These are phyloP conservation scores for Anastatica hierochuntica DNA, from an alignment of 345 rosid genomes.

Conservation along the genomic window DNA sequence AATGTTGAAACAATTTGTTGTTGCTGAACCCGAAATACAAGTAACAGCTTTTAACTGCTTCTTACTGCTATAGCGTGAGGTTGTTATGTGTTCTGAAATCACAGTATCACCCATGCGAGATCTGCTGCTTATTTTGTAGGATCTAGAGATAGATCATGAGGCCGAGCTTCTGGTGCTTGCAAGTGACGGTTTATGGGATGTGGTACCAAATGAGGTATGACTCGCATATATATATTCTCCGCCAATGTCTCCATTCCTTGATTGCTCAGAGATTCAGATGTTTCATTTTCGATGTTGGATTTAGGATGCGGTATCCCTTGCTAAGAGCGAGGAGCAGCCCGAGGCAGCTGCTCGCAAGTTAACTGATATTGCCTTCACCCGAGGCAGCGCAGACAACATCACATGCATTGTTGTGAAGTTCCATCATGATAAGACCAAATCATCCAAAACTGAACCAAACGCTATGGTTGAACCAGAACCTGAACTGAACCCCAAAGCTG, in stretches of 20 bases:
- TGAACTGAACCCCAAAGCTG: slow-evolving; percentile 5
- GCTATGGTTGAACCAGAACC: background rate
- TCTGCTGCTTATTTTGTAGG: slow-evolving; percentile 34
- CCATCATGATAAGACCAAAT: slow-evolving; percentile 38
- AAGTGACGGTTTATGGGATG: slow-evolving; percentile 98
- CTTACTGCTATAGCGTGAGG: background rate
- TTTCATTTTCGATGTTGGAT: background rate
- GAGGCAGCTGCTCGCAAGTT: slow-evolving; percentile 78
- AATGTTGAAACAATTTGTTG: slow-evolving; percentile 94
- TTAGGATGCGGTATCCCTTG: slow-evolving; percentile 85
- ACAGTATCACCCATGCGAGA: too few relatives aligned
- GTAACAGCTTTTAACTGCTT: slow-evolving; percentile 30
- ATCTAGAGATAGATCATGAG: slow-evolving; percentile 59
- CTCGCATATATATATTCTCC: background rate
- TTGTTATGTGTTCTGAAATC: background rate
- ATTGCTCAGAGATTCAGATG: background rate
- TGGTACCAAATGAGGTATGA: slow-evolving; percentile 77
- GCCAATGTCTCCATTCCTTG: background rate
- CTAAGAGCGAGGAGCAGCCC: slow-evolving; percentile 68
- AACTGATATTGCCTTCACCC: slow-evolving; percentile 68
- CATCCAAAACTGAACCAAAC: slow-evolving; percentile 13
- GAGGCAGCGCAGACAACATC: slow-evolving; percentile 95
- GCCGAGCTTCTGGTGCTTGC: slow-evolving; percentile 84
- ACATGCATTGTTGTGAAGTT: slow-evolving; percentile 91
- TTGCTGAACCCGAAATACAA: slow-evolving; percentile 99